Percentiles rank a stretch among this genome's conserved stretches.
phyloP scores from a whole-genome alignment of 2,329 filamentous ascomycete genomes.

The Alternaria conjuncta region DNA sequence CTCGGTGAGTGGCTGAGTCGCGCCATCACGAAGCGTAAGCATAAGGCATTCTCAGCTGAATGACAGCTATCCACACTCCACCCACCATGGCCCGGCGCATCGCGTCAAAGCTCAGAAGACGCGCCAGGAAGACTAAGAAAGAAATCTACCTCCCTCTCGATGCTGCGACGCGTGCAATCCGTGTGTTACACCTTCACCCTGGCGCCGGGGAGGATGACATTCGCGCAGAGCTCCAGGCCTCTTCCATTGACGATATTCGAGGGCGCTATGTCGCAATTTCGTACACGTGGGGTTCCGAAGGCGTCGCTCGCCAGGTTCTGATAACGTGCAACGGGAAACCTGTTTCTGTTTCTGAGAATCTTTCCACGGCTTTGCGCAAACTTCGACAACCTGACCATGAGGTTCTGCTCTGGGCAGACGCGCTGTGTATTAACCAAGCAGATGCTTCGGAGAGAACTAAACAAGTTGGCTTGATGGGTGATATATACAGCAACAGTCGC shows the following conservation, averaged over 20 bases:
- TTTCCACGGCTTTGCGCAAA: conserved; percentile 17
- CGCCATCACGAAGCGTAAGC: neutral
- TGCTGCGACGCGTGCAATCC: conserved; percentile 4
- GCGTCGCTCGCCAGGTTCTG: conserved; percentile 8
- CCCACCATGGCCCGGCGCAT: conserved; percentile 3
- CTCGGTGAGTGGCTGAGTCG: neutral
- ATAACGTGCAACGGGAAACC: conserved; percentile 15
- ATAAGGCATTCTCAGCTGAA: neutral
- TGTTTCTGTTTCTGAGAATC: conserved; percentile 19
- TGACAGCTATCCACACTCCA: neutral
- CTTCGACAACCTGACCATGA: conserved; percentile 10
- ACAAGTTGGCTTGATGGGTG: conserved; percentile 10
- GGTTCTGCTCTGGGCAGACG: conserved; percentile 7
- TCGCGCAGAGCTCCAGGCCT: conserved; percentile 4
- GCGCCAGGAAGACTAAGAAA: neutral
- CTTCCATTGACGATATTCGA: conserved; percentile 9
- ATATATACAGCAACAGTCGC: conserved; percentile 8
- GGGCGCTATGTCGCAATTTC: conserved; percentile 19
- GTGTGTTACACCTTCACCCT: conserved; percentile 15
- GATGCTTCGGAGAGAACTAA: conserved; percentile 2
- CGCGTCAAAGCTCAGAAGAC: neutral
- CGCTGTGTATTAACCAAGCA: conserved; percentile 9
- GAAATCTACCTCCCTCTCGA: neutral
- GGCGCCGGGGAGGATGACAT: conserved; percentile 12
- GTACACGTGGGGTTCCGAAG: conserved; percentile 18